Base-by-base conservation (phyloP, 169 alveolate genomes). In the Eimeria maxima region DNA sequence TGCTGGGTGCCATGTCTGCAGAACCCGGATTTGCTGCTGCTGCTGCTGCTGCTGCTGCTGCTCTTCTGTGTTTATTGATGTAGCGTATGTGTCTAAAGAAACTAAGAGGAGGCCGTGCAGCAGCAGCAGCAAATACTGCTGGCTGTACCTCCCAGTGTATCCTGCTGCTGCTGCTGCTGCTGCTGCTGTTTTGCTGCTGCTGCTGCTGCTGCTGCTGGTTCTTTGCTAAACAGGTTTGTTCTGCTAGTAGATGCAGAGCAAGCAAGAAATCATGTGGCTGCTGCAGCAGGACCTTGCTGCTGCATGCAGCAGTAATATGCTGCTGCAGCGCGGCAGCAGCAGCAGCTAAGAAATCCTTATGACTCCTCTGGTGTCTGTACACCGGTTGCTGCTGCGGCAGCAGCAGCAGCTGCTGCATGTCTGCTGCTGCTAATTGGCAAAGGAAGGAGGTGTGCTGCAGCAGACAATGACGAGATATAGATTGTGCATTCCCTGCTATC, bases 171-270 rank as follows among this genome's bases (percentile, higher is more conserved):
- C 38, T 33, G 38, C 38, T 33, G 20, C 38, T 33, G 38, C 1
- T 33, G n/a, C 4, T 73, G 84, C 84, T n/a, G n/a, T 11, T 50
- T 5, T 50, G 83, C 83, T 38, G 74, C 83, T n/a, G 55, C 45
- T n/a, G 47, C 4, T 73, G 84, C 84, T 29, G 55, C 84, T 73
- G 84, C 84, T 18, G 50, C 84, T 73, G 84, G 50, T 73, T 69
- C 80, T 69, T 69, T n/a, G 80, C 80, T n/a, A 69, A 2, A 24
- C 80, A 69, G 45, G 80, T 69, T 27, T 69, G 80, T 6, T 69
- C 80, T 18, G 80, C 80, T n/a, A 69, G 80, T 6, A 69, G 80
- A 3, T 69, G 80, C 5, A 69, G 38, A 11, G 80, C 80, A 38
- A 69, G 80, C 1, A 69, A 27, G 80, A 69, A 69, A 38, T 69